These are phyloP conservation scores for Daldinia childiae DNA, from an alignment of 495 filamentous ascomycete genomes.

Conservation along the genomic window DNA sequence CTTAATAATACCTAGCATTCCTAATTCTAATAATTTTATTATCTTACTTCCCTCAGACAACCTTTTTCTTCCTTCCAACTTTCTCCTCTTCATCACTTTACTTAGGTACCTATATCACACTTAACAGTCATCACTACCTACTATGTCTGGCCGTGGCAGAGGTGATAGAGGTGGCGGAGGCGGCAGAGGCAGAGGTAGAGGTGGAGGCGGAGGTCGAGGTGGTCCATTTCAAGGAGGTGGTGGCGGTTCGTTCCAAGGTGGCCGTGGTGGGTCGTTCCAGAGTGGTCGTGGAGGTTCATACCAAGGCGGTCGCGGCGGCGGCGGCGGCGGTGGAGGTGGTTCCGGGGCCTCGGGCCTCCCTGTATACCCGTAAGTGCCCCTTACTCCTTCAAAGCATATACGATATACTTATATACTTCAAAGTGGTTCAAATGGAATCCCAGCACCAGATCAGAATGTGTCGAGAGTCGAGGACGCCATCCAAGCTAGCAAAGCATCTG, in stretches of 20 bases:
- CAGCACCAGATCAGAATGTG: background rate
- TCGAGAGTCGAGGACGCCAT: slow-evolving; percentile 7
- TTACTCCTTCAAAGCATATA: background rate
- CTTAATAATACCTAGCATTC: background rate
- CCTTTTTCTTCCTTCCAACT: background rate
- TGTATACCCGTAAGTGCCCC: background rate
- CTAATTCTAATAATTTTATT: background rate
- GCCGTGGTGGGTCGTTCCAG: background rate
- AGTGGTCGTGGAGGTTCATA: background rate
- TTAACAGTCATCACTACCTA: background rate
- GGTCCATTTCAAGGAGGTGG: background rate
- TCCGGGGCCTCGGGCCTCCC: background rate
- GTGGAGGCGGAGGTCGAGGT: slow-evolving; percentile 1
- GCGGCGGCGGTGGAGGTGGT: background rate
- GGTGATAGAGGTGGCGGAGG: background rate
- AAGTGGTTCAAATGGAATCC: slow-evolving; percentile 5
- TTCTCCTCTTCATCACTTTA: background rate
- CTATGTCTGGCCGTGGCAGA: slow-evolving; percentile 3
- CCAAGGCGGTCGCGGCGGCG: background rate
- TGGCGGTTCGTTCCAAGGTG: background rate
- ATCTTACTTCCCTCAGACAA: background rate
- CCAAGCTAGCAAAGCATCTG: slow-evolving; percentile 4
- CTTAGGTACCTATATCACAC: background rate
- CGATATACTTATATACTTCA: background rate
- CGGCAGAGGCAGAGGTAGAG: background rate